Evolutionary conservation across 257 asterid species (phyloP).

Genomic region (Ocimum tenuiflorum): DNA sequence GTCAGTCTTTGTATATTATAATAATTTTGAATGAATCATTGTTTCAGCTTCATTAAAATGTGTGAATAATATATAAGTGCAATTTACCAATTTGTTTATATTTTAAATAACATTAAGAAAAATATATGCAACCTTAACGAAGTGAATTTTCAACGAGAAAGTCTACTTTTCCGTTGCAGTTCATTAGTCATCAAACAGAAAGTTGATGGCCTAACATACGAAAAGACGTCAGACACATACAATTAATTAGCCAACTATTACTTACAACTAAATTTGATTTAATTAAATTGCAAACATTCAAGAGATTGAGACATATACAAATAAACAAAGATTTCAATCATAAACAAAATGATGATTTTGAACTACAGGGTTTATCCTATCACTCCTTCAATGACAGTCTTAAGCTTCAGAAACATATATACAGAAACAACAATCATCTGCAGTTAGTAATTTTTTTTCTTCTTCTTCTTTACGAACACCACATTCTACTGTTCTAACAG

Average conservation of each 20-base stretch:
- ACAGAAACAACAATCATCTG: slow-evolving; percentile 9
- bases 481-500: background rate
- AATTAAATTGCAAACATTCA: background rate
- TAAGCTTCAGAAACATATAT: background rate
- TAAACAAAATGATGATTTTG: background rate
- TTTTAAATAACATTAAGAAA: no score
- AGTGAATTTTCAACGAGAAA: background rate
- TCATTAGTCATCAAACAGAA: slow-evolving; percentile 8
- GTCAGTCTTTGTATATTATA: no score
- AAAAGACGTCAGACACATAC: background rate
- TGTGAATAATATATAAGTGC: background rate
- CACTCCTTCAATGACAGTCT: background rate
- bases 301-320: background rate
- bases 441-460: background rate
- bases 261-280: background rate
- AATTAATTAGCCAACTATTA: background rate
- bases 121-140: background rate
- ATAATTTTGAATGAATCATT: no score
- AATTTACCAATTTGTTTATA: no score
- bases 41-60: no score
- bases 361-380: background rate
- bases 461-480: background rate
- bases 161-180: slow-evolving; percentile 8
- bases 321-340: background rate
- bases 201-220: slow-evolving; percentile 28